Evolutionary conservation across 1,284 basidiomycete species (phyloP).

Genomic region (Coniophora puteana): DNA sequence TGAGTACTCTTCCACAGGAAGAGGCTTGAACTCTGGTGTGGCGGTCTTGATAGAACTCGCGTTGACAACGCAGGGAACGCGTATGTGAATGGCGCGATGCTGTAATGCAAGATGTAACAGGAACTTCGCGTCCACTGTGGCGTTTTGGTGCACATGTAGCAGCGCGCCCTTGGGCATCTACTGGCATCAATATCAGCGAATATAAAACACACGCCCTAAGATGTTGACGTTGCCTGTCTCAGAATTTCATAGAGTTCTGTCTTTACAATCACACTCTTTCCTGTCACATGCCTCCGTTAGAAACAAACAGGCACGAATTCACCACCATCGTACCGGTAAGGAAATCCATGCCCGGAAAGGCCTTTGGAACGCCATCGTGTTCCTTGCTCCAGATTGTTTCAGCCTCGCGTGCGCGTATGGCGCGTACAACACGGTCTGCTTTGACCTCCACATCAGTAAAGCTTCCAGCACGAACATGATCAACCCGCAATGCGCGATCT

Average conservation of each 20-base stretch:
- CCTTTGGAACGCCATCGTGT: conserved; percentile 47
- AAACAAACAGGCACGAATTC: background rate
- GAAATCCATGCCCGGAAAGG: conserved; percentile 74
- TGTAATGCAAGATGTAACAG: conserved; percentile 50
- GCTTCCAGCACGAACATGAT: conserved; percentile 19
- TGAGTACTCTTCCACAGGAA: conserved; percentile 37
- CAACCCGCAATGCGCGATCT: conserved; percentile 44
- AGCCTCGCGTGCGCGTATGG: conserved; percentile 49
- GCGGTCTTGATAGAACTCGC: conserved; percentile 33
- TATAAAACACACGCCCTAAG: background rate
- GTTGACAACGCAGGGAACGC: conserved; percentile 29
- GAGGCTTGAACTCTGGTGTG: conserved; percentile 47
- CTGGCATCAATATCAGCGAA: background rate
- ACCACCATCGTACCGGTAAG: conserved; percentile 44
- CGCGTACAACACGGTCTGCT: conserved; percentile 52
- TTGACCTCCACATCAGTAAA: conserved; percentile 39
- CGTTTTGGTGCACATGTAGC: conserved; percentile 68
- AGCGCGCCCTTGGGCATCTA: conserved; percentile 75
- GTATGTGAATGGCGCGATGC: conserved; percentile 56
- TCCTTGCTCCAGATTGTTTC: conserved; percentile 51
- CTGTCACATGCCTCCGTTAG: conserved; percentile 29
- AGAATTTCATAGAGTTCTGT: conserved; percentile 57
- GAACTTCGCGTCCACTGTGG: conserved; percentile 52
- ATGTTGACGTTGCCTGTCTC: conserved; percentile 43
- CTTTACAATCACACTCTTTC: conserved; percentile 47